Conservation (phyloP, 371 early-diverging fungal genomes). For the Rhizopus microsporus region DNA sequence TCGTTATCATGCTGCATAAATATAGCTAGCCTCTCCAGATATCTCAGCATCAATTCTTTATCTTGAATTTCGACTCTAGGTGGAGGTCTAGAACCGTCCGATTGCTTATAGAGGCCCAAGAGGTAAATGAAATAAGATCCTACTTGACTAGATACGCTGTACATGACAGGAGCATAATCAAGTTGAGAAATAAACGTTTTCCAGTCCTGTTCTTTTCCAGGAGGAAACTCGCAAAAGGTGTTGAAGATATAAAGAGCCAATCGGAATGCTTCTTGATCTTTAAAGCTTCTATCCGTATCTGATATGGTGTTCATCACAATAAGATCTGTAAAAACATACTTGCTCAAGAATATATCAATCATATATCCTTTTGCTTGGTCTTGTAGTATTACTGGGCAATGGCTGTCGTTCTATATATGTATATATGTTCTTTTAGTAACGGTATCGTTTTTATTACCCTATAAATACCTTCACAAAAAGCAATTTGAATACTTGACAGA, state of each 20-base stretch:
- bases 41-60: background rate
- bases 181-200: background rate
- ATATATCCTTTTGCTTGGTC: background rate
- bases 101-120: background rate
- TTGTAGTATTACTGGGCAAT: background rate
- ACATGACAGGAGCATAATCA: background rate
- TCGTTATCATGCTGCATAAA: background rate
- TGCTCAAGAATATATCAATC: background rate
- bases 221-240: constrained; percentile 3
- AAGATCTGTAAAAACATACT: background rate
- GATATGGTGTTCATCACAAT: background rate
- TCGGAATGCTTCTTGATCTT: background rate
- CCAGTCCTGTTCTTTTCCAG: constrained; percentile 3
- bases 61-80: background rate
- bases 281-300: background rate
- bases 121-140: background rate
- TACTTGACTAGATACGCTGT: background rate
- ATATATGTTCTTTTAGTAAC: constrained; percentile 1
- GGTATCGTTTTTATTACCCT: background rate
- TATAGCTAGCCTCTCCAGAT: background rate
- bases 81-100: background rate
- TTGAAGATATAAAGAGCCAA: constrained; percentile 6
- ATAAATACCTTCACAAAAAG: background rate
- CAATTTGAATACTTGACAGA: background rate
- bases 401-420: background rate